Percentiles rank a stretch among this genome's conserved stretches.
phyloP scores from a whole-genome alignment of 805 yeast genomes.

The Hanseniaspora vineae region DNA sequence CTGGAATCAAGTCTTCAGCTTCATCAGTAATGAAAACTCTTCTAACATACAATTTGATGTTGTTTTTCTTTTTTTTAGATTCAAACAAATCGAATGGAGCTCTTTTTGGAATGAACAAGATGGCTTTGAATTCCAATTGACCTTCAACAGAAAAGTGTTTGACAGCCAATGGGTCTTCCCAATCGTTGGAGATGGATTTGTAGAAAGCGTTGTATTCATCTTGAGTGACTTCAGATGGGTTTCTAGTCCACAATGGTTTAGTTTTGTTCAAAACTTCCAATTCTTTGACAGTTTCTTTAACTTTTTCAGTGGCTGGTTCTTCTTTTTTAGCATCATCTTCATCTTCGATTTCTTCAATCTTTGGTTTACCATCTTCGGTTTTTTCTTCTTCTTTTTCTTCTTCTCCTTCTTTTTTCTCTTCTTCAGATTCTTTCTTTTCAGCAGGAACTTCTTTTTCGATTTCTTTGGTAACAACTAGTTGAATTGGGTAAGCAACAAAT shows the following conservation, averaged over 20 bases:
- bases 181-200: slow-evolving; percentile 97
- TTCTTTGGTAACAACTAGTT: slow-evolving; percentile 95
- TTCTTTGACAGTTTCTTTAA: slow-evolving; percentile 89
- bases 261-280: slow-evolving; percentile 97
- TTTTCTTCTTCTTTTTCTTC: slow-evolving; percentile 36
- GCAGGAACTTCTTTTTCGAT: slow-evolving; percentile 94
- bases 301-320: slow-evolving; percentile 70
- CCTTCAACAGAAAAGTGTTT: slow-evolving; percentile 99
- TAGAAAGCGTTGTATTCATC: slow-evolving; percentile 99
- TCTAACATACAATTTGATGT: slow-evolving; percentile 97
- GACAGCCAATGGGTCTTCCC: slow-evolving; percentile 99
- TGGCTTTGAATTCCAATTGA: slow-evolving; percentile 98
- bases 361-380: slow-evolving; percentile 55
- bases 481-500: slow-evolving; percentile 98
- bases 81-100: slow-evolving; percentile 98
- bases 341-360: slow-evolving; percentile 64
- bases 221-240: slow-evolving; percentile 93
- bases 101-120: slow-evolving; percentile 94
- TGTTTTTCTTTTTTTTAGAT: slow-evolving; percentile 97
- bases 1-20: slow-evolving; percentile 98
- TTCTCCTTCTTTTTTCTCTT: slow-evolving; percentile 33
- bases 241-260: slow-evolving; percentile 98
- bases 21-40: slow-evolving; percentile 99
- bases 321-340: slow-evolving; percentile 59
- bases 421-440: slow-evolving; percentile 46